A percentile compares a stretch with the other conserved stretches of the same genome.
phyloP scores from a whole-genome alignment of 495 filamentous ascomycete species.

The Tricharina praecox region DNA sequence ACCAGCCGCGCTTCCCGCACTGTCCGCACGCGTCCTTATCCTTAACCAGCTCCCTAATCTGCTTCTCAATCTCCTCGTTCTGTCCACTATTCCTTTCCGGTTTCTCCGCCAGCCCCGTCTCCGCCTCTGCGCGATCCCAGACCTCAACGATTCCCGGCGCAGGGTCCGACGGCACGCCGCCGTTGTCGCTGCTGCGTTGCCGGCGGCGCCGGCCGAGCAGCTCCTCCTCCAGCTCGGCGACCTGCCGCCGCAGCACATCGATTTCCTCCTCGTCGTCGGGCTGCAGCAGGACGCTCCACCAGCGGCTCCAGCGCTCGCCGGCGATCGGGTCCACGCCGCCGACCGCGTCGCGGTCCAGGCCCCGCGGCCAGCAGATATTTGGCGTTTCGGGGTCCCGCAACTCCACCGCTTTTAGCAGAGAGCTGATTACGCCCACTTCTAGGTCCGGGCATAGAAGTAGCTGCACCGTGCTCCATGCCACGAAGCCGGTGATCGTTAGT shows the following conservation, averaged over 20 bases:
- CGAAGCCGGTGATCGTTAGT: background rate
- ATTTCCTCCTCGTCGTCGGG: background rate
- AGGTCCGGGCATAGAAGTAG: slow-evolving; percentile 1
- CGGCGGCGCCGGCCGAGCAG: no score
- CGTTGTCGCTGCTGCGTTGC: no score
- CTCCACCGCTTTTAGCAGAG: background rate
- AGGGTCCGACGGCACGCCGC: no score
- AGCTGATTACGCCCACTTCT: background rate
- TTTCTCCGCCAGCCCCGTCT: background rate
- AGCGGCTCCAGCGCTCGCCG: background rate
- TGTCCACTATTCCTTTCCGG: background rate
- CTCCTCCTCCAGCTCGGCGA: background rate
- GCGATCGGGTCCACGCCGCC: slow-evolving; percentile 1
- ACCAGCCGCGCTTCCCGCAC: background rate
- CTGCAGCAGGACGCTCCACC: slow-evolving; percentile 4
- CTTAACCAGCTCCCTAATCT: background rate
- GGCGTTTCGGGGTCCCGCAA: slow-evolving; percentile 2
- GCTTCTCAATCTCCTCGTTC: background rate
- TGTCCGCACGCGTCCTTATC: background rate
- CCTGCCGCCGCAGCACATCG: background rate
- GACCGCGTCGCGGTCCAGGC: background rate
- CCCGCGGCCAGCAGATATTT: background rate
- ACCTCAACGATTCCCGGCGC: no score
- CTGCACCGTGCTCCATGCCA: background rate
- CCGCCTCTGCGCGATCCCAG: background rate